Evolutionary conservation across 2,329 filamentous ascomycete species (phyloP).

Genomic region (Fusarium irregulare): DNA sequence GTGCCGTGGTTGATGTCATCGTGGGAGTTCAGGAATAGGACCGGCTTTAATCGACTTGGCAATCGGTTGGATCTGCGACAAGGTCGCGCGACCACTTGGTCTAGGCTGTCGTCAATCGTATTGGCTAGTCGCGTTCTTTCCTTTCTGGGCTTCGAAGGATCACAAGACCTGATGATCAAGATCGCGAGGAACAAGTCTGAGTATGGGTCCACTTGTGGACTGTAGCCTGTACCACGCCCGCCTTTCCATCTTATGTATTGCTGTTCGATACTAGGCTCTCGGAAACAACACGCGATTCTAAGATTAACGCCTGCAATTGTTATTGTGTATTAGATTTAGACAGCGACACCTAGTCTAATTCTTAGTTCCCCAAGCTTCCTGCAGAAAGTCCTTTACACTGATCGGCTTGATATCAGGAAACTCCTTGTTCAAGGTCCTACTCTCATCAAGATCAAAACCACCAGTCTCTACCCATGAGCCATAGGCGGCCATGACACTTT

Average conservation of each 20-base stretch:
- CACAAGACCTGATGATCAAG: background rate
- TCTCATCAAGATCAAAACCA: slow-evolving; percentile 7
- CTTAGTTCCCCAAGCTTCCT: background rate
- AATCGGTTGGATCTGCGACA: background rate
- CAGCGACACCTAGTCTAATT: background rate
- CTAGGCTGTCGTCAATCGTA: background rate
- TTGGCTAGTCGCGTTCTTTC: background rate
- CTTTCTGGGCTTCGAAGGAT: background rate
- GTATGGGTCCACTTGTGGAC: background rate
- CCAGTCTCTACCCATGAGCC: background rate
- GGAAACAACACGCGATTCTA: background rate
- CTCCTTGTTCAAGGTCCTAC: background rate
- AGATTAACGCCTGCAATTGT: too few species aligned
- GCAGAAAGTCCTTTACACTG: background rate
- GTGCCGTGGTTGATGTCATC: background rate
- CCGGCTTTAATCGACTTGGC: background rate
- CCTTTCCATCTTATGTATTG: background rate
- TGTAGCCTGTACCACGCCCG: too few species aligned
- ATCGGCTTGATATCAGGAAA: background rate
- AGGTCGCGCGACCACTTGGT: background rate
- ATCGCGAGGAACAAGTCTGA: background rate
- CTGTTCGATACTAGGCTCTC: background rate
- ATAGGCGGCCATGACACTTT: background rate
- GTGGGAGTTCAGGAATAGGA: background rate
- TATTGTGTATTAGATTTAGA: background rate